A percentile compares a stretch with the other conserved stretches of the same genome.
Conservation (phyloP, 257 asterid genomes). For the Penstemon newberryi region DNA sequence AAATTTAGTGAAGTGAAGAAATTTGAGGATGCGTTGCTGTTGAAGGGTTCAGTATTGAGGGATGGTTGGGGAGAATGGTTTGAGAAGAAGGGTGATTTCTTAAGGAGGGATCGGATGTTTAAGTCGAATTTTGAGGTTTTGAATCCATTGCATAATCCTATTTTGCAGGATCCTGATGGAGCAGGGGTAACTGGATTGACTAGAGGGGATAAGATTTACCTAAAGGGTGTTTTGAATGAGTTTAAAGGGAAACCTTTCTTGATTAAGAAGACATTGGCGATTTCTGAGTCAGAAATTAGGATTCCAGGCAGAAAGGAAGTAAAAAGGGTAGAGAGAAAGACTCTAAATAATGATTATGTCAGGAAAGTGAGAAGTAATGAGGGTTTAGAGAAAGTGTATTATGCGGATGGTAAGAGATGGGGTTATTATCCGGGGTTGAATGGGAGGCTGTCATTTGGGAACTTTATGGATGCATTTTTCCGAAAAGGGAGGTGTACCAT, state of each 20-base stretch:
- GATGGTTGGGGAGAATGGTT: conserved; percentile 99
- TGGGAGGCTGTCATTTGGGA: conserved; percentile 57
- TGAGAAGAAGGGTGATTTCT: conserved; percentile 82
- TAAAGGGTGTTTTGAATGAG: conserved; percentile 65
- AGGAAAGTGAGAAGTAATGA: conserved; percentile 32
- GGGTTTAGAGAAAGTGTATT: conserved; percentile 44
- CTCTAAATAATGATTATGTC: conserved; percentile 45
- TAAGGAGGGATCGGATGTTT: conserved; percentile 86
- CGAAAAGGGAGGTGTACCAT: conserved; percentile 65
- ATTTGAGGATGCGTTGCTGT: conserved; percentile 78
- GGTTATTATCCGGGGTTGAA: conserved; percentile 89
- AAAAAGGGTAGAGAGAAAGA: conserved; percentile 50
- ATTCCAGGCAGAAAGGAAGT: conserved; percentile 29
- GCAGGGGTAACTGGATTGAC: conserved; percentile 67
- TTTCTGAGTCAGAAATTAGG: conserved; percentile 33
- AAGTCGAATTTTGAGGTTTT: conserved; percentile 73
- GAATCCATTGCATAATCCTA: conserved; percentile 79
- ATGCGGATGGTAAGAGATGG: conserved; percentile 96
- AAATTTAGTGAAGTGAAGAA: conserved; percentile 55
- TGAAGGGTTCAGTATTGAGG: conserved; percentile 84
- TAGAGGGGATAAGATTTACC: conserved; percentile 73
- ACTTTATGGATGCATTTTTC: conserved; percentile 80
- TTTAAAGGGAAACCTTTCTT: conserved; percentile 61
- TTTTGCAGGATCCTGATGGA: conserved; percentile 92
- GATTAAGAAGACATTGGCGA: conserved; percentile 57